Base-by-base conservation (phyloP, 2,329 filamentous ascomycete genomes). In the Gnomoniopsis smithogilvyi region DNA sequence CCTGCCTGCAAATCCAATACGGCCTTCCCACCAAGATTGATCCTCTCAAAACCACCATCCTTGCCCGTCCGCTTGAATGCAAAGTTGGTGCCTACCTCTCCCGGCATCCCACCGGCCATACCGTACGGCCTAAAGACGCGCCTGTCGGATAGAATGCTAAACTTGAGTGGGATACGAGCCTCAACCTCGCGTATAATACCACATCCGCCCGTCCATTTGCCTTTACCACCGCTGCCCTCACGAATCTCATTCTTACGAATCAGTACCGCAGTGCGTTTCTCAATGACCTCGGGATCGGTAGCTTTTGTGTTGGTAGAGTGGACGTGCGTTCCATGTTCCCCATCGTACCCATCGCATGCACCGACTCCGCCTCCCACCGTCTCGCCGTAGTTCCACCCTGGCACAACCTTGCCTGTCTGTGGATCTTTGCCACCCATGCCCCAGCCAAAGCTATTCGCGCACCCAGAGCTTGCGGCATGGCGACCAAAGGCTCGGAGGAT, bases 71-170 rank as follows among this genome's bases (percentile, higher is more conserved):
- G 67, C 59, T 64, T 63, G 51, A 70, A 70, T 0, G 63, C 68
- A 22, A 64, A 67, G 17, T 74, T 73, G 43, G 62, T 51, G 1
- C 69, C 72, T 17, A 59, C 64, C 47, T 54, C 53, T 0, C 66
- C 70, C 0, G 65, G 61, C 2, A 59, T 38, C 1, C 72, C 71
- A 4, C 70, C 71, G 4, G 63, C 62, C 70, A 74, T 71, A 0
- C 72, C 72, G 19, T 71, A 74, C 0, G 72, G 70, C 7, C 62
- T 56, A 38, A 68, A 70, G 1, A 73, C 72, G 0, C 72, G 59
- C 1, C 72, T 60, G 11, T 74, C 72, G 12, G 68, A 73, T 26
- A 75, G 56, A 17, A 76, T 69, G n/a, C 69, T 70, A 8, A 69
- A 73, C 55, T 70, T 70, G 14, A 74, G 62, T 17, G 68, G 69